Conservation (phyloP, 345 rosid species). For the Hibiscus tridactylites region DNA sequence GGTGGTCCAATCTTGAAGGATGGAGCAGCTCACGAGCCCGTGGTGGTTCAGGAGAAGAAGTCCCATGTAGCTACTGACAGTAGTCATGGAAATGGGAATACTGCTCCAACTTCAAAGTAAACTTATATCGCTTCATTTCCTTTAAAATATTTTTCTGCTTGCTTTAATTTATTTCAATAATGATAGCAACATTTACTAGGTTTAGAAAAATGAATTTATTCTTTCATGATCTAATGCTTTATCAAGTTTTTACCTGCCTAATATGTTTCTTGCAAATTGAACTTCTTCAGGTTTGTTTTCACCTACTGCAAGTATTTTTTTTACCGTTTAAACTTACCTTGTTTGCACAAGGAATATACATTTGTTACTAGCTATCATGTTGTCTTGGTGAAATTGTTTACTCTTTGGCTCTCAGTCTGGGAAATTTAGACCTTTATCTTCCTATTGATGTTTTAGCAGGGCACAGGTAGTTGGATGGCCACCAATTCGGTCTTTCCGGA, state of each 20-base stretch:
- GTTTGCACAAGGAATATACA: too few relatives aligned
- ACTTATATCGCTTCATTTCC: background rate
- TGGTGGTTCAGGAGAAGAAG: constrained; percentile 33
- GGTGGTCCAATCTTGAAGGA: constrained; percentile 18
- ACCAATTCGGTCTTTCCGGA: constrained; percentile 66
- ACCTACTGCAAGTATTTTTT: too few relatives aligned
- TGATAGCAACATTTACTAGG: background rate
- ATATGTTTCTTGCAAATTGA: too few relatives aligned
- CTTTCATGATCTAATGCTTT: background rate
- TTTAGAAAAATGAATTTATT: background rate
- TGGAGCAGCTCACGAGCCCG: constrained; percentile 26
- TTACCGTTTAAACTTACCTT: too few relatives aligned
- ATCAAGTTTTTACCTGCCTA: too few relatives aligned
- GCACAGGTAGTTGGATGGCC: constrained; percentile 87
- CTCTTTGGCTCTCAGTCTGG: background rate
- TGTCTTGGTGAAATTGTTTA: background rate
- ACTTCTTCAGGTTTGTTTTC: too few relatives aligned
- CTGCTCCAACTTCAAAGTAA: constrained; percentile 50
- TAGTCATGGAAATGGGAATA: constrained; percentile 15
- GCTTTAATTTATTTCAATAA: background rate
- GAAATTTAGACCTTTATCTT: constrained; percentile 3
- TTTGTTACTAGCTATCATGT: background rate
- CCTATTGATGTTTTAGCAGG: constrained; percentile 22
- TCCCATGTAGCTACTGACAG: constrained; percentile 10
- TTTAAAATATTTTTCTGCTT: background rate